Evolutionary conservation across 257 asterid species (phyloP), one percentile per base, ranked within the genome.

Genomic region (Datura wrightii): DNA sequence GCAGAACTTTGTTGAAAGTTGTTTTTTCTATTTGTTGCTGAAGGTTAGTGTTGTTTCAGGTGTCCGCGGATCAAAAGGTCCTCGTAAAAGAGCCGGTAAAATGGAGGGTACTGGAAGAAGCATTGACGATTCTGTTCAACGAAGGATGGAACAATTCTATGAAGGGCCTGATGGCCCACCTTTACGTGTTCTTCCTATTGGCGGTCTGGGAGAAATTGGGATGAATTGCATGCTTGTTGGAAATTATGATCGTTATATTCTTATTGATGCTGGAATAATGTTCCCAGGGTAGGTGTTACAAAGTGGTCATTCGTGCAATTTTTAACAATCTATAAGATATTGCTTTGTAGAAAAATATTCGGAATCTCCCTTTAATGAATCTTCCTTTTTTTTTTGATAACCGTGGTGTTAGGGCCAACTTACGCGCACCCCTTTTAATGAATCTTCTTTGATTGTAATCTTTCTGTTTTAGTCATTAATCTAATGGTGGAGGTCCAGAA

Each of bases 151-250:
- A 85, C 97, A 93, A 87, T 95, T 97, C 85, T 94, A 95, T 79
- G 99, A 97, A 97, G 99, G 99, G 63, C 83, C 98, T 67, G 93
- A 91, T 82, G 99, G 99, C 55, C 99, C 99, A 0, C 99, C 98
- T 80, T 85, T 95, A 81, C 97, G 99, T 41, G 71, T 97, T 88
- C 93, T 97, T 55, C 99, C 99, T 60, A 95, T 97, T 90, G 99
- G 99, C 52, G 99, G 99, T 83, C 89, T 97, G 74, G 98, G 98
- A 87, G 98, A 97, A 91, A 97, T 97, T 52, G 99, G 99, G 91
- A 97, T 97, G 99, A 97, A 97, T 84, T 97, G 99, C 93, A 97
- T 97, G 99, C 95, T 97, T 16, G 93, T 97, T 46, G 99, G 99
- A 70, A 94, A 95, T 89, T 93, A 91, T 87, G 98, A 97, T 82